Conservation (phyloP, 1,284 basidiomycete genomes). For the Trametes versicolor region DNA sequence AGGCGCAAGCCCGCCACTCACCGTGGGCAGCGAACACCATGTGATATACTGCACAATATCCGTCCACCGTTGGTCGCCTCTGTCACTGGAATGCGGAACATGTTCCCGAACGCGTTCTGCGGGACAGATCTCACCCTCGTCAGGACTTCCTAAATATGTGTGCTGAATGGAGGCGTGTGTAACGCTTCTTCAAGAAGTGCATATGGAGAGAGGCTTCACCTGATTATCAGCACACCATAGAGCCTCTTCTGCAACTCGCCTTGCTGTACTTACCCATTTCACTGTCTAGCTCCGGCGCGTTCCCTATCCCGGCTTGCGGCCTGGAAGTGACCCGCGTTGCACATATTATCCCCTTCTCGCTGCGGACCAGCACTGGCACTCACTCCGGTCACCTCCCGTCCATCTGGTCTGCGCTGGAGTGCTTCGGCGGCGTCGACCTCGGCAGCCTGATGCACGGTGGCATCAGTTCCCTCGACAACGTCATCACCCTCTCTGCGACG, state of each 20-base stretch:
- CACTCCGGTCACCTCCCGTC: constrained; percentile 28
- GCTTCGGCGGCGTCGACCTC: constrained; percentile 28
- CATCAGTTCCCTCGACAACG: constrained; percentile 32
- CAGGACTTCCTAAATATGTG: too few relatives aligned
- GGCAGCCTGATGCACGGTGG: constrained; percentile 30
- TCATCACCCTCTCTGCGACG: constrained; percentile 34
- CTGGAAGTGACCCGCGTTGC: constrained; percentile 30
- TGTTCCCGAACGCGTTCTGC: too few relatives aligned
- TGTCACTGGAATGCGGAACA: too few relatives aligned
- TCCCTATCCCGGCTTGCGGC: constrained; percentile 16
- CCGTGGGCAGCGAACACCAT: too few relatives aligned
- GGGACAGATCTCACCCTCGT: too few relatives aligned
- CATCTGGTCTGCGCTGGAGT: constrained; percentile 32
- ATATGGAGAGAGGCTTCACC: too few relatives aligned
- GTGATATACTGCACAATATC: too few relatives aligned
- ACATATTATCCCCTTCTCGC: constrained; percentile 33
- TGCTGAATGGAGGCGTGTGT: too few relatives aligned
- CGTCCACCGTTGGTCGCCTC: too few relatives aligned
- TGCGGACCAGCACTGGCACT: constrained; percentile 22
- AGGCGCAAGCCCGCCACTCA: too few relatives aligned
- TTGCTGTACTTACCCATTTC: neutral
- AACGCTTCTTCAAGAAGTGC: too few relatives aligned
- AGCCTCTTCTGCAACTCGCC: neutral
- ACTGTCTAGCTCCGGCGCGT: constrained; percentile 4
- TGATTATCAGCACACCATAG: neutral